Conservation (phyloP, 75 land plant species). For the Chamaecyparis obtusa region DNA sequence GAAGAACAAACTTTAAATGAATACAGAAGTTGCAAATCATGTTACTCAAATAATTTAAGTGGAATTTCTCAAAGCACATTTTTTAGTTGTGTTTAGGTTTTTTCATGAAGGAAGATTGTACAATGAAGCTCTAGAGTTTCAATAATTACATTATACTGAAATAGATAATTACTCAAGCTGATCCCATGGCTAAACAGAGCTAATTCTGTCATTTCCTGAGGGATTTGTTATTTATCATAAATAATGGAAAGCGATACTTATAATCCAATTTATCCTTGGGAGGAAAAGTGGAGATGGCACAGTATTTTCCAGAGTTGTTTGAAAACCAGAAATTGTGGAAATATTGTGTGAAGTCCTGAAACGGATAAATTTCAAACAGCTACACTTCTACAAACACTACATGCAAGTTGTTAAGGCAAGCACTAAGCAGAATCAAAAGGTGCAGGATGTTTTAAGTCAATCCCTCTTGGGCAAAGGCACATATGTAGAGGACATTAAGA, state of each 20-base stretch:
- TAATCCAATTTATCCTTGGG: too few relatives aligned
- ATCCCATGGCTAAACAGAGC: neutral
- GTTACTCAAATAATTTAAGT: neutral
- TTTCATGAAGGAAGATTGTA: neutral
- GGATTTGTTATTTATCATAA: neutral
- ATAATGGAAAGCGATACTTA: neutral
- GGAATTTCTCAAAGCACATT: neutral
- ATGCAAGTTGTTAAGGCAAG: neutral
- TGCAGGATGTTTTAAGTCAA: neutral
- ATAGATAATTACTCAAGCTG: neutral
- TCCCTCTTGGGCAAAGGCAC: neutral
- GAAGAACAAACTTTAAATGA: neutral
- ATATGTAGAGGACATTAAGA: too few relatives aligned
- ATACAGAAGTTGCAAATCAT: neutral
- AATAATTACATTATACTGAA: neutral
- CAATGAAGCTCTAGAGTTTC: neutral
- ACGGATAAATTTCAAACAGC: neutral
- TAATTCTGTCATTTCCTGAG: neutral
- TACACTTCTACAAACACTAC: neutral
- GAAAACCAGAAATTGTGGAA: too few relatives aligned
- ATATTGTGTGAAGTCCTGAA: too few relatives aligned
- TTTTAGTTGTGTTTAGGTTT: neutral
- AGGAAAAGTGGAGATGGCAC: too few relatives aligned
- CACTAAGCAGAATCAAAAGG: neutral
- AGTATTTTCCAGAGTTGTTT: too few relatives aligned